Evolutionary conservation across 2,329 filamentous ascomycete genomes (phyloP), one percentile per base, ranked within the genome.

Genomic region (Exophiala xenobiotica): DNA sequence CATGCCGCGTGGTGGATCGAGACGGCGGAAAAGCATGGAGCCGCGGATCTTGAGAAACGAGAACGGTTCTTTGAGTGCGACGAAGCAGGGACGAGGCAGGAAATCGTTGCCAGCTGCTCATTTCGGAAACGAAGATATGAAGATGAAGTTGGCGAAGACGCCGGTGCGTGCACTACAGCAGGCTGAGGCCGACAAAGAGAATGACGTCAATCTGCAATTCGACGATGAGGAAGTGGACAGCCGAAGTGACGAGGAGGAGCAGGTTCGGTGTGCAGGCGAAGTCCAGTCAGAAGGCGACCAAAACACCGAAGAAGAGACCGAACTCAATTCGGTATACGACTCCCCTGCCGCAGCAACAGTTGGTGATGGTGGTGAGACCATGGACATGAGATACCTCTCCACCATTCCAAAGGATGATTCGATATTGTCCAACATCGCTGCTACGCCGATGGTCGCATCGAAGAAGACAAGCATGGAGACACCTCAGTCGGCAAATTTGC

Each of bases 1-100:
- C 37, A 71, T 87, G 26, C 85, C 87, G 14, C 84, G 87, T 1
- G 86, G 86, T 14, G 85, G 86, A 6, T 79, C 79, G 43, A 83
- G 86, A 48, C 82, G 87, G 44, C 80, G 88, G 46, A 90, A 90
- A 76, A 88, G 83, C 61, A 91, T 92, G 86, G 87, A 90, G 67
- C 87, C 88, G 9, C 82, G 79, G 60, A 80, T 83, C 1, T 70
- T 90, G 18, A 78, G 81, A 50, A 88, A 89, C 61, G 65, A 82
- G 54, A 88, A 89, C 56, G 85, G 85, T 38, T 82, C 76, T 1
- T 71, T 87, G 0, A 73, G 86, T 19, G 46, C 59, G 11, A 48
- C 38, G 26, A 59, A 46, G 35, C 41, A 46, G 16, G 51, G n/a
- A n/a, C n/a, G 29, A 33, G 29, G 35, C 18, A 47, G 53, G 23